Conservation (phyloP, 2,329 filamentous ascomycete species). For the Mycosphaerella sp. region DNA sequence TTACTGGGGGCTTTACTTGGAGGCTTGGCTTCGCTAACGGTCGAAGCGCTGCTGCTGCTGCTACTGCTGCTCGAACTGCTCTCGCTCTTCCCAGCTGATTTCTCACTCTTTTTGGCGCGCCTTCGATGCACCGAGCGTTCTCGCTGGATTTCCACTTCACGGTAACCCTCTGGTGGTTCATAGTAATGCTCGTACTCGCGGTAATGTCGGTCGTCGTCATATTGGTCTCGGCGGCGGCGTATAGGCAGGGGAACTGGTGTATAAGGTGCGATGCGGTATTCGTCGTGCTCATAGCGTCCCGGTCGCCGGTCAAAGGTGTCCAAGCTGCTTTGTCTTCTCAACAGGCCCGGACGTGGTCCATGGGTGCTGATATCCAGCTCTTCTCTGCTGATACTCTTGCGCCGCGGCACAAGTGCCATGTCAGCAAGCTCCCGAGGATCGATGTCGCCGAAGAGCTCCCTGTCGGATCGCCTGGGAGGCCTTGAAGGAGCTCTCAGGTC, state of each 20-base stretch:
- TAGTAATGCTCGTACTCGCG: conserved; percentile 34
- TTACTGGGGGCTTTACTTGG: conserved; percentile 1
- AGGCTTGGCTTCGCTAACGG: conserved; percentile 18
- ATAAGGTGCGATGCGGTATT: conserved; percentile 59
- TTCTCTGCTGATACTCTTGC: conserved; percentile 46
- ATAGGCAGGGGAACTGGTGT: conserved; percentile 62
- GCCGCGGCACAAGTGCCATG: conserved; percentile 49
- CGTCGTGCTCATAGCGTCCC: conserved; percentile 51
- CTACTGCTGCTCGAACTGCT: conserved; percentile 18
- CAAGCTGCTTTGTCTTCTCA: conserved; percentile 79
- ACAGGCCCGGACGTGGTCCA: conserved; percentile 57
- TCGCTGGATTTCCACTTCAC: conserved; percentile 45
- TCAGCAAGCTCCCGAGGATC: conserved; percentile 44
- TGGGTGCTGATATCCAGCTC: conserved; percentile 50
- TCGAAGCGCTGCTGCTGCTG: conserved; percentile 25
- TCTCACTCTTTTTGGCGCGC: conserved; percentile 21
- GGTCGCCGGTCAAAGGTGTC: conserved; percentile 83
- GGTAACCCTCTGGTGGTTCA: conserved; percentile 40
- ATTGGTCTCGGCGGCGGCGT: conserved; percentile 58
- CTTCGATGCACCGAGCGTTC: conserved; percentile 39
- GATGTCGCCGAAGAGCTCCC: conserved; percentile 44
- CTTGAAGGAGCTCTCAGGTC: conserved; percentile 39
- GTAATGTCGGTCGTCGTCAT: conserved; percentile 49
- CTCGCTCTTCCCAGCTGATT: conserved; percentile 15
- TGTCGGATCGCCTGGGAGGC: conserved; percentile 35